phyloP scores from a whole-genome alignment of 2,329 filamentous ascomycete species.

The Magnaporthiopsis rhizophila region DNA sequence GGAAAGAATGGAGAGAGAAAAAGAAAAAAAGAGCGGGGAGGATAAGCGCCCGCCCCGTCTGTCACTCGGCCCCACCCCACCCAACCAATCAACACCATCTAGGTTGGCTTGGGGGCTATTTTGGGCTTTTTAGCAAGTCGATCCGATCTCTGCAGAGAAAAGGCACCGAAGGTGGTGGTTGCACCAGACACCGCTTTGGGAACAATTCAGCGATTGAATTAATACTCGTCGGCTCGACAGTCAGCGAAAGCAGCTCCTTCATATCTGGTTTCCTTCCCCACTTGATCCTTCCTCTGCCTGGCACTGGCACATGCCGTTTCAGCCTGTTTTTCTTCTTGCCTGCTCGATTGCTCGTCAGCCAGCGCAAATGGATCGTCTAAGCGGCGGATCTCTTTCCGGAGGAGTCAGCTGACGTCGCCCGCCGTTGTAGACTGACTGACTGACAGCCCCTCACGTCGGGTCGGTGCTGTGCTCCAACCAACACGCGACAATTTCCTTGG shows the following conservation, averaged over 20 bases:
- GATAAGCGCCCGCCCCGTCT: neutral
- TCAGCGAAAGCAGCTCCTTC: too few species aligned
- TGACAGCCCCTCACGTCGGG: too few species aligned
- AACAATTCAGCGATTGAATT: neutral
- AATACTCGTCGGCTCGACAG: too few species aligned
- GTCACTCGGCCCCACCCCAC: neutral
- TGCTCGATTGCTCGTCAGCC: neutral
- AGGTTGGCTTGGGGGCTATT: neutral
- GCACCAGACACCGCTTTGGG: constrained; percentile 1
- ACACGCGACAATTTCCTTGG: too few species aligned
- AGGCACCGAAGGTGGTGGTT: neutral
- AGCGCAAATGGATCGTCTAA: neutral
- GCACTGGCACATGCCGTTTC: neutral
- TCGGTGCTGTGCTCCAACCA: too few species aligned
- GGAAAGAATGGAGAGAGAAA: too few species aligned
- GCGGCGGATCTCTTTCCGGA: neutral
- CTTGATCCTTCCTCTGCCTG: neutral
- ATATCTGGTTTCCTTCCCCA: too few species aligned
- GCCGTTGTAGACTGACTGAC: too few species aligned
- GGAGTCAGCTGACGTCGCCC: too few species aligned
- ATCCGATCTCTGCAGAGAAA: too few species aligned
- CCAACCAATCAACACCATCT: neutral
- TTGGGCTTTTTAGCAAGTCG: neutral
- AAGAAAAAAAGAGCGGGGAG: too few species aligned
- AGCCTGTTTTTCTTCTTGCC: neutral